Evolutionary conservation across 1,284 basidiomycete genomes (phyloP).

Genomic region (Anthracocystis walkeri): DNA sequence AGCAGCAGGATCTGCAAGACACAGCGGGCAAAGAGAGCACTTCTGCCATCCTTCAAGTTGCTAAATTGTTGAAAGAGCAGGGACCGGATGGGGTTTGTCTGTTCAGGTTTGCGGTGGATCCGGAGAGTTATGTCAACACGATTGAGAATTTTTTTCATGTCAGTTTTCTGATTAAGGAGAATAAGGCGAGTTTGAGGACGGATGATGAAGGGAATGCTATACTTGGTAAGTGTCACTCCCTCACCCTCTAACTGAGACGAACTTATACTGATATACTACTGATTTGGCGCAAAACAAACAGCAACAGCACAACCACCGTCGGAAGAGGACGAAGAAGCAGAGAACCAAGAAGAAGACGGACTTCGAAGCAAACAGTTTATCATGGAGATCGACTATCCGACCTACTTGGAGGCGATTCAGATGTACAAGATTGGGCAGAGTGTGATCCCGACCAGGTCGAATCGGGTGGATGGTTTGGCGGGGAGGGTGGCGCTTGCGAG

Average conservation of each 20-base stretch:
- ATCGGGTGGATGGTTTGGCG: slow-evolving; percentile 23
- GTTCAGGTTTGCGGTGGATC: slow-evolving; percentile 87
- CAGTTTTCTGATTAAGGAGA: slow-evolving; percentile 88
- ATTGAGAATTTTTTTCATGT: slow-evolving; percentile 94
- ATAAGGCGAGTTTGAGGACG: slow-evolving; percentile 75
- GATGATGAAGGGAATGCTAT: slow-evolving; percentile 78
- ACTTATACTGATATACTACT: background rate
- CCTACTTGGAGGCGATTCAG: slow-evolving; percentile 84
- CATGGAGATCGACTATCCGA: slow-evolving; percentile 84
- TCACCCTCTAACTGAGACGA: slow-evolving; percentile 11
- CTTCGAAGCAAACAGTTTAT: slow-evolving; percentile 81
- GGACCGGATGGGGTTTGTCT: slow-evolving; percentile 75
- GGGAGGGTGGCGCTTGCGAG: slow-evolving; percentile 15
- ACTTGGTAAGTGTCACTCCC: slow-evolving; percentile 74
- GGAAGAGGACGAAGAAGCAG: background rate
- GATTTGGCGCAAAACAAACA: background rate
- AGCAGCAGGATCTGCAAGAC: slow-evolving; percentile 55
- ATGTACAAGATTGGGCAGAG: slow-evolving; percentile 79
- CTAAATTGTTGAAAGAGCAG: slow-evolving; percentile 71
- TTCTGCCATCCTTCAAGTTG: slow-evolving; percentile 53
- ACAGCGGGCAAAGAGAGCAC: slow-evolving; percentile 60
- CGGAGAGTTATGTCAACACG: slow-evolving; percentile 86
- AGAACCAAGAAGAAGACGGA: background rate
- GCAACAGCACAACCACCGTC: slow-evolving; percentile 11
- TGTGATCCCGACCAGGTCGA: slow-evolving; percentile 69